Conservation (phyloP, 1,139 yeast genomes). For the Hanseniaspora uvarum region DNA sequence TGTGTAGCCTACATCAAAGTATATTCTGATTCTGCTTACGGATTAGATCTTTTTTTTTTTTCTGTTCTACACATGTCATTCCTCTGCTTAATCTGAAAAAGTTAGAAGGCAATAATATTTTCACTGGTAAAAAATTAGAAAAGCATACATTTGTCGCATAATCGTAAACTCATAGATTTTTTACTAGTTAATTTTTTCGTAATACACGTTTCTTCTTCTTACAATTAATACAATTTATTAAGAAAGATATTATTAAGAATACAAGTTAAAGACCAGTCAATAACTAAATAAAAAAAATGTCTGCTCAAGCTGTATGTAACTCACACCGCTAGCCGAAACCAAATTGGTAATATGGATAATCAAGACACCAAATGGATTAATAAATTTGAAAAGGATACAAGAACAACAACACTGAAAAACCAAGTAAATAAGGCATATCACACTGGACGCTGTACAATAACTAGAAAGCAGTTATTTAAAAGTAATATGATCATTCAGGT, state of each 20-base stretch:
- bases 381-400: background rate
- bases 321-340: background rate
- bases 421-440: too few relatives aligned
- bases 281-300: conserved; percentile 16
- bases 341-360: background rate
- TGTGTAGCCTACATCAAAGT: background rate
- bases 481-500: too few relatives aligned
- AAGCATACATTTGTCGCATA: background rate
- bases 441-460: background rate
- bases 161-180: background rate
- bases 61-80: background rate
- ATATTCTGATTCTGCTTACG: background rate
- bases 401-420: background rate
- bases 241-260: background rate
- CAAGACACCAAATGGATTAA: background rate
- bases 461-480: too few relatives aligned
- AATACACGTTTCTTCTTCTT: background rate
- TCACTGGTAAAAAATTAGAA: background rate
- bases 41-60: background rate
- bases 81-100: background rate
- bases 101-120: background rate
- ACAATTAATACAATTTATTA: background rate
- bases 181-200: background rate
- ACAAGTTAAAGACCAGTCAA: conserved; percentile 13
- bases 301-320: conserved; percentile 18